Conservation (phyloP, 495 filamentous ascomycete species). For the Aspergillus indologenus region DNA sequence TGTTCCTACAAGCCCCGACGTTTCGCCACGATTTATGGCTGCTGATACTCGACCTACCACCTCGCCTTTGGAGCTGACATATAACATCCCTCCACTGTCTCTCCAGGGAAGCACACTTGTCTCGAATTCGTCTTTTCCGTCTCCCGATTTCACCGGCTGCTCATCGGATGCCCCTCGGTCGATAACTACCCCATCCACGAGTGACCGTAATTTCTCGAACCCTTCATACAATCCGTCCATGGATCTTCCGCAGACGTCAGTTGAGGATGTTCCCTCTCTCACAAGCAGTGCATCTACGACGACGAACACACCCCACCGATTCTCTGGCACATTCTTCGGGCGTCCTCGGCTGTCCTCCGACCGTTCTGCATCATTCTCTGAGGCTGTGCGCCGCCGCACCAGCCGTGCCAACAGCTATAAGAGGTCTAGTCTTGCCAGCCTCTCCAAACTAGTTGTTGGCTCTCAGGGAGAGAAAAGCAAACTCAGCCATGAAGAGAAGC, state of each 20-base stretch:
- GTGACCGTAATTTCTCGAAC: constrained; percentile 42
- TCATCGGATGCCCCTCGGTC: constrained; percentile 54
- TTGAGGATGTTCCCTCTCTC: constrained; percentile 84
- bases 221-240: constrained; percentile 57
- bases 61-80: constrained; percentile 53
- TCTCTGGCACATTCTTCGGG: constrained; percentile 46
- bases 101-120: constrained; percentile 39
- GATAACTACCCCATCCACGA: constrained; percentile 49
- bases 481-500: constrained; percentile 69
- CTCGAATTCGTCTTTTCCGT: constrained; percentile 47
- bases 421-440: constrained; percentile 77
- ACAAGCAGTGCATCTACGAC: constrained; percentile 84
- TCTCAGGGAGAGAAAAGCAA: constrained; percentile 78
- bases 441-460: constrained; percentile 77
- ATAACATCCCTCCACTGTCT: constrained; percentile 45
- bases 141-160: constrained; percentile 49
- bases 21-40: constrained; percentile 43
- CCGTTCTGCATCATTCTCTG: constrained; percentile 67
- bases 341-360: constrained; percentile 51
- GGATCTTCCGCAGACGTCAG: constrained; percentile 65
- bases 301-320: constrained; percentile 56
- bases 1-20: constrained; percentile 37
- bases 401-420: constrained; percentile 50
- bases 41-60: constrained; percentile 48
- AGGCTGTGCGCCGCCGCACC: constrained; percentile 57